Base-by-base conservation (phyloP, 2,329 filamentous ascomycete genomes). In the Cryphonectria parasitica region DNA sequence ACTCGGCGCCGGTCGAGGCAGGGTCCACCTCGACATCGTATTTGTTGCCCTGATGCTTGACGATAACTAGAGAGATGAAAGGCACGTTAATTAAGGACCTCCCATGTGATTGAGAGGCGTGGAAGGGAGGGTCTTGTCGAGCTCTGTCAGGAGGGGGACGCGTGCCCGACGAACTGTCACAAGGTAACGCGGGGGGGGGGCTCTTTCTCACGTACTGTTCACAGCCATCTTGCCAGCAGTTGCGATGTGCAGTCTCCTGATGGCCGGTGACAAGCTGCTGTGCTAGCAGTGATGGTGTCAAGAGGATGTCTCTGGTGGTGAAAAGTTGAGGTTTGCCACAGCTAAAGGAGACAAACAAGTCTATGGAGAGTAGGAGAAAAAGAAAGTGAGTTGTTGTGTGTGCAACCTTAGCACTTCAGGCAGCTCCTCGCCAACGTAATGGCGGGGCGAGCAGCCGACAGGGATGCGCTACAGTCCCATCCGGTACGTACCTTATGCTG, bases 1-100 rank as follows among this genome's bases (percentile, higher is more conserved):
- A 94, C 70, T 92, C 93, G 82, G 98, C 94, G 82, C 96, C 96
- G 73, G 90, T 94, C 62, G 93, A 91, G 36, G 88, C 86, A 60
- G 92, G 87, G 79, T 98, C 95, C 77, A 99, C 89, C 73, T 98
- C 95, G 80, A 99, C 89, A 79, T 98, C 91, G 84, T 98, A 92
- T 80, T 95, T 95, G 82, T 96, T 98, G 84, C 95, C 95, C 79
- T 94, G 91, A 80, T 99, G 95, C 83, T 97, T 98, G 75, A 99
- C 91, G 79, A 94, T 87, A 75, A 99, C 95, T 97, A 74, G 17
- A 31, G 54, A 56, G 67, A 6, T 34, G 49, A 25, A 41, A 19
- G 17, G 34, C 63, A 62, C 34, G 71, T 80, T 70, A 80, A 77
- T 64, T 64, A 72, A 64, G 61, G 66, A 11, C 19, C n/a, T 39